A percentile compares a stretch with the other conserved stretches of the same genome.
Evolutionary conservation across 2,329 filamentous ascomycete species (phyloP).

Genomic region (Graphiopsis chlorocephala): DNA sequence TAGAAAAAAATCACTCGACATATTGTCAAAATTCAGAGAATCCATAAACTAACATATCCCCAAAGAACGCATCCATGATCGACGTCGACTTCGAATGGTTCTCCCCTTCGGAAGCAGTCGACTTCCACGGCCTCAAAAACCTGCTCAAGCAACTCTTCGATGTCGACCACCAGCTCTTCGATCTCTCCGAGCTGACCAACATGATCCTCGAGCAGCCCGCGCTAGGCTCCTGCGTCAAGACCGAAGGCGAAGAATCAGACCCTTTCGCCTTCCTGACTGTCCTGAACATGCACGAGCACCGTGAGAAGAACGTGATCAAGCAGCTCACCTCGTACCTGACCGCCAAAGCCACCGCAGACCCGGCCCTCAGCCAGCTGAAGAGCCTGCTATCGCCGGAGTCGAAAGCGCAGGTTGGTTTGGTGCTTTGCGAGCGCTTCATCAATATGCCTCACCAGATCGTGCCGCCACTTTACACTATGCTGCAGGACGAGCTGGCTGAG

Average conservation of each 20-base stretch:
- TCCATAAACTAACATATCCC: background rate
- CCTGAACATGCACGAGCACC: conserved; percentile 76
- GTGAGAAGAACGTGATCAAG: conserved; percentile 67
- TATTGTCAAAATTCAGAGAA: background rate
- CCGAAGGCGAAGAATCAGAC: conserved; percentile 90
- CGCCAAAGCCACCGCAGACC: conserved; percentile 51
- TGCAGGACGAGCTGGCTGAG: conserved; percentile 84
- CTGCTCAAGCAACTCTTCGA: conserved; percentile 91
- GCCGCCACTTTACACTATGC: conserved; percentile 92
- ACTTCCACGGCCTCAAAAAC: conserved; percentile 92
- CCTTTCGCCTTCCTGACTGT: conserved; percentile 90
- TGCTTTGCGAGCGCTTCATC: conserved; percentile 90
- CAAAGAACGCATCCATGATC: conserved; percentile 81
- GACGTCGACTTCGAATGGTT: conserved; percentile 99
- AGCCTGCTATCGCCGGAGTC: conserved; percentile 37
- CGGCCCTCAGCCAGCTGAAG: conserved; percentile 38
- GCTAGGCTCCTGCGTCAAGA: conserved; percentile 92
- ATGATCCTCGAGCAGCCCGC: conserved; percentile 77
- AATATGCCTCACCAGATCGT: conserved; percentile 94
- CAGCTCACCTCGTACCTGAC: conserved; percentile 70
- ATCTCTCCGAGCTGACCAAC: conserved; percentile 82
- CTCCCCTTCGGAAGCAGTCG: conserved; percentile 78
- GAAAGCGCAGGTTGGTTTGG: conserved; percentile 66
- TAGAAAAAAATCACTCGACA: background rate
- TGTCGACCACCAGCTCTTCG: conserved; percentile 78